Evolutionary conservation across 495 filamentous ascomycete species (phyloP).

Genomic region (Xylaria curta): DNA sequence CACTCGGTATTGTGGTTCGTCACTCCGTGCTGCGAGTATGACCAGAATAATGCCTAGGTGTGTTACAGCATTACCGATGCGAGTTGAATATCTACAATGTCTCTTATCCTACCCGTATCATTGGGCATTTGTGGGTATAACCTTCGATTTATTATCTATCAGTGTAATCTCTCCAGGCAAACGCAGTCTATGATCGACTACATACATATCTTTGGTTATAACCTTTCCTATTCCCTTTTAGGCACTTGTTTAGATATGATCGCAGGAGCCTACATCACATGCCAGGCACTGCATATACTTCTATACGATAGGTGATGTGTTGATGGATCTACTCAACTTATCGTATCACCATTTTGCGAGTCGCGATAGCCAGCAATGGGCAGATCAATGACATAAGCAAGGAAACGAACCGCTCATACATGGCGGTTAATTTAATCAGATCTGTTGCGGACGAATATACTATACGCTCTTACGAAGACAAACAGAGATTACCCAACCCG

Average conservation of each 20-base stretch:
- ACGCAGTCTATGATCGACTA: neutral
- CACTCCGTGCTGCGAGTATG: neutral
- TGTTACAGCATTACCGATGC: constrained; percentile 4
- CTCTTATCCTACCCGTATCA: neutral
- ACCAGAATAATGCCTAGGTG: constrained; percentile 13
- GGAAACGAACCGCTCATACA: neutral
- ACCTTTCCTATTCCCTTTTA: neutral
- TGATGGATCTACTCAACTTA: neutral
- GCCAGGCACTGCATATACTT: neutral
- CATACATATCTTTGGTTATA: neutral
- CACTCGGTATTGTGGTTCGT: neutral
- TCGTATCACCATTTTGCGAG: neutral
- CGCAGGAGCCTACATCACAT: neutral
- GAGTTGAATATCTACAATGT: constrained; percentile 9
- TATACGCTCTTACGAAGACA: neutral
- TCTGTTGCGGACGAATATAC: neutral
- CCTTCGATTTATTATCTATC: neutral
- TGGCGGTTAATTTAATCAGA: neutral
- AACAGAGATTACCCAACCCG: neutral
- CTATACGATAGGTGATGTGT: neutral
- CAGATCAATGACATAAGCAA: constrained; percentile 20
- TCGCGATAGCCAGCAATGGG: too few species aligned
- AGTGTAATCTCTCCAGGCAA: neutral
- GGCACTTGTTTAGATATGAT: neutral
- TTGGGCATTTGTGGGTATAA: neutral